Evolutionary conservation across 2,329 filamentous ascomycete species (phyloP), one percentile per base, ranked within the genome.

Genomic region (Neofusicoccum laricinum): DNA sequence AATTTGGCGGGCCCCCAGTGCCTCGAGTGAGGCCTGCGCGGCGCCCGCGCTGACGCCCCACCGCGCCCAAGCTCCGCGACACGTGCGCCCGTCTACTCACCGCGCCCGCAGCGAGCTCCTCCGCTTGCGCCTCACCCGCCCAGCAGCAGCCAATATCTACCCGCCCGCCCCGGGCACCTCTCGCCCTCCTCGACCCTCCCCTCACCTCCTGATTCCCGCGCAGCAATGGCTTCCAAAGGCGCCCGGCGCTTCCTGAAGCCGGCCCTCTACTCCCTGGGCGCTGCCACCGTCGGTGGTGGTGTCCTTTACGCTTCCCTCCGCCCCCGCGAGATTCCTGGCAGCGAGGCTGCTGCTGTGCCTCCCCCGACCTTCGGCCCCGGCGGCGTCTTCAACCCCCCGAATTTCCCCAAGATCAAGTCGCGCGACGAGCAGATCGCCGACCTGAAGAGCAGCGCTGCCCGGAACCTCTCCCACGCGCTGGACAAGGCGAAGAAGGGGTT

Each of bases 321-420:
- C 41, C 90, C 90, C 12, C 85, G 88, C 71, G 87, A 90, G 73
- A 89, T 92, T 66, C 89, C 89, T 51, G 90, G 90, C 59, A 84
- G 83, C 68, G 88, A 90, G 68, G 85, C 85, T 12, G 85, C 89
- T 3, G 86, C 84, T 3, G 90, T 91, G 1, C 88, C 89, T 40
- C 89, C 89, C 17, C 89, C 89, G 2, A 87, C 87, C 65, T 90
- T 87, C 72, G 87, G 86, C 69, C 84, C 88, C 67, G 87, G 88
- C 68, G 89, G 89, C 67, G 82, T 85, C 63, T 90, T 91, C 75
- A 83, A 80, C 68, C 85, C 89, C 45, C 89, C 88, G 14, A 81
- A 81, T 41, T 91, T 90, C 71, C 88, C 88, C n/a, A 79, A 78
- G 61, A 79, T 86, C 64, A 89, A 86, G 78, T 80, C 82, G 55